phyloP scores from a whole-genome alignment of 495 filamentous ascomycete genomes.

The Chaetomium tenue region DNA sequence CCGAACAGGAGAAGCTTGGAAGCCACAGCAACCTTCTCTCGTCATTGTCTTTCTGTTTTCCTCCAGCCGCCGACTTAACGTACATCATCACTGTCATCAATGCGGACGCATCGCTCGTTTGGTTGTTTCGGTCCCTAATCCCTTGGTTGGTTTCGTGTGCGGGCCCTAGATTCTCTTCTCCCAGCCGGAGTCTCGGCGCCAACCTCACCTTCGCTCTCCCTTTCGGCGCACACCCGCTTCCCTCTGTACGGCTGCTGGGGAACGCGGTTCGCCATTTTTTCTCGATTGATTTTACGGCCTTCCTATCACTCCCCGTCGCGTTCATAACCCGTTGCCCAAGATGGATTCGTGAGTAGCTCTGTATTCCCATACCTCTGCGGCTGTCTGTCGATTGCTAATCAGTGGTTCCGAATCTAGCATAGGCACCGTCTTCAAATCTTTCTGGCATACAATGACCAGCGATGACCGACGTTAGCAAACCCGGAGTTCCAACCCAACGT shows the following conservation, averaged over 20 bases:
- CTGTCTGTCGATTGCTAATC: slow-evolving; percentile 17
- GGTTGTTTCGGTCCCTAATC: slow-evolving; percentile 11
- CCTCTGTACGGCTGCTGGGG: background rate
- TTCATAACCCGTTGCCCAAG: slow-evolving; percentile 7
- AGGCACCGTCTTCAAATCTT: slow-evolving; percentile 39
- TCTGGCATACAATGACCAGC: slow-evolving; percentile 96
- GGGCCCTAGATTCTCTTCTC: background rate
- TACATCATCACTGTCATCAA: slow-evolving; percentile 31
- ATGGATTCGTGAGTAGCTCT: slow-evolving; percentile 26
- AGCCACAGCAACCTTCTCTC: slow-evolving; percentile 16
- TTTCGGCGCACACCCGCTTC: background rate
- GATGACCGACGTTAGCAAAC: slow-evolving; percentile 55
- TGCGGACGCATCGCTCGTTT: slow-evolving; percentile 28
- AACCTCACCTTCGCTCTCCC: background rate
- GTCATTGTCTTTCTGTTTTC: slow-evolving; percentile 12
- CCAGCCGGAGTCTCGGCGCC: background rate
- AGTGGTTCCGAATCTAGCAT: slow-evolving; percentile 18
- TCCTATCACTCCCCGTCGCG: background rate
- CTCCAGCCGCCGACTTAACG: slow-evolving; percentile 23
- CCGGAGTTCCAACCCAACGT: background rate
- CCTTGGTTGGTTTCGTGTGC: background rate
- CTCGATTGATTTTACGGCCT: background rate
- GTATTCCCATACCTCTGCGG: background rate
- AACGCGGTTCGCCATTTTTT: background rate
- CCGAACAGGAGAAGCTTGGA: slow-evolving; percentile 17